Evolutionary conservation across 2,329 filamentous ascomycete genomes (phyloP).

Genomic region (Colletotrichum sp.): DNA sequence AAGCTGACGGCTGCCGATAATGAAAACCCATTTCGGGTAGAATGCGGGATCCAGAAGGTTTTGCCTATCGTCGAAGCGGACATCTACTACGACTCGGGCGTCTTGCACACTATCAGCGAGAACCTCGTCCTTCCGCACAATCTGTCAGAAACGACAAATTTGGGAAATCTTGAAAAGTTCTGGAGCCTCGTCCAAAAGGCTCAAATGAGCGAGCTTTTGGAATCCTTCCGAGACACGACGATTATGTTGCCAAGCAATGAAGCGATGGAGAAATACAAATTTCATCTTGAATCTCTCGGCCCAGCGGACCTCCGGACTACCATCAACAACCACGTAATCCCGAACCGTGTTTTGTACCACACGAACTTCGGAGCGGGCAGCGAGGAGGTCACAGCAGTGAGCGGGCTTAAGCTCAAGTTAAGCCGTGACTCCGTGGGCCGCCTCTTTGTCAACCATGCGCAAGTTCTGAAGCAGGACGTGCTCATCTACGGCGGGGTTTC

Average conservation of each 20-base stretch:
- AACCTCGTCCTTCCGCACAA: conserved; percentile 1
- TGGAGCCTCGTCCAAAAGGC: background rate
- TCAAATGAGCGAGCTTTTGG: background rate
- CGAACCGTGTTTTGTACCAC: background rate
- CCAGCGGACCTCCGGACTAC: background rate
- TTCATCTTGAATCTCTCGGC: background rate
- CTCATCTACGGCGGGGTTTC: background rate
- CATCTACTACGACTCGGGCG: background rate
- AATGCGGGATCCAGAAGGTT: background rate
- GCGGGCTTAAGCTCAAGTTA: background rate
- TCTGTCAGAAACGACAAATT: background rate
- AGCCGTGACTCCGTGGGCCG: background rate
- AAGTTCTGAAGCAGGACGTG: background rate
- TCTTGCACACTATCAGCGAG: background rate
- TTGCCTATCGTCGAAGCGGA: background rate
- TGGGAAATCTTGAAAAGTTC: background rate
- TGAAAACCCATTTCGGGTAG: background rate
- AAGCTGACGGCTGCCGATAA: background rate
- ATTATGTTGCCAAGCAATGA: background rate
- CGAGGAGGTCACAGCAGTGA: background rate
- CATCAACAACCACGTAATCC: background rate
- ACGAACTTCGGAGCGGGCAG: background rate
- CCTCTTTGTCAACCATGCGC: background rate
- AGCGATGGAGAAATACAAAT: background rate
- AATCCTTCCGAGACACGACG: background rate